Conservation (phyloP, 164 flowering plant species). For the Vitis rupestris region DNA sequence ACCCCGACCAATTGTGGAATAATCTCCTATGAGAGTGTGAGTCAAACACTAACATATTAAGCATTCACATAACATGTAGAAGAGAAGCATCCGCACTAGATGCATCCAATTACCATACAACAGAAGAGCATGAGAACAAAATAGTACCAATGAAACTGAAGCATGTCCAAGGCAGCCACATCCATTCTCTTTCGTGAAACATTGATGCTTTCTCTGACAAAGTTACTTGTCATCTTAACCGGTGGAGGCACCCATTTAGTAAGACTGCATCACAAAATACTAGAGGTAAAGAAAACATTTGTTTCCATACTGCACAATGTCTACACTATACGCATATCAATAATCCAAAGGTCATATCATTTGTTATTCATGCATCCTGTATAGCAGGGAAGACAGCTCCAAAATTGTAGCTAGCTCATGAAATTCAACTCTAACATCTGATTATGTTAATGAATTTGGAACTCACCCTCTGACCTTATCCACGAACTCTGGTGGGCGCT, state of each 20-base stretch:
- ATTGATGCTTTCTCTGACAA: slow-evolving; percentile 65
- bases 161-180: slow-evolving; percentile 91
- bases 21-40: not conserved
- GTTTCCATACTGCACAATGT: not conserved
- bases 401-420: not conserved
- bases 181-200: slow-evolving; percentile 95
- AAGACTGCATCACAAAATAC: slow-evolving; percentile 54
- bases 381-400: too few relatives aligned
- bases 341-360: not conserved
- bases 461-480: slow-evolving; percentile 87
- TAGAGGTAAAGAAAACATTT: slow-evolving; percentile 9
- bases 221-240: slow-evolving; percentile 89
- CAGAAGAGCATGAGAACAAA: not conserved
- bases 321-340: not conserved
- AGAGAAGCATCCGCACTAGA: too few relatives aligned
- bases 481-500: slow-evolving; percentile 81
- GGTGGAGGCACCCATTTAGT: slow-evolving; percentile 99
- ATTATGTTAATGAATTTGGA: not conserved
- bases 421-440: not conserved
- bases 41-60: not conserved
- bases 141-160: slow-evolving; percentile 93
- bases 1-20: too few relatives aligned
- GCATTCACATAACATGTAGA: not conserved
- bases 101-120: too few relatives aligned
- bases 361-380: not conserved